Evolutionary conservation across 139 green algal species (phyloP).

Genomic region (Chlamydomonas urium): DNA sequence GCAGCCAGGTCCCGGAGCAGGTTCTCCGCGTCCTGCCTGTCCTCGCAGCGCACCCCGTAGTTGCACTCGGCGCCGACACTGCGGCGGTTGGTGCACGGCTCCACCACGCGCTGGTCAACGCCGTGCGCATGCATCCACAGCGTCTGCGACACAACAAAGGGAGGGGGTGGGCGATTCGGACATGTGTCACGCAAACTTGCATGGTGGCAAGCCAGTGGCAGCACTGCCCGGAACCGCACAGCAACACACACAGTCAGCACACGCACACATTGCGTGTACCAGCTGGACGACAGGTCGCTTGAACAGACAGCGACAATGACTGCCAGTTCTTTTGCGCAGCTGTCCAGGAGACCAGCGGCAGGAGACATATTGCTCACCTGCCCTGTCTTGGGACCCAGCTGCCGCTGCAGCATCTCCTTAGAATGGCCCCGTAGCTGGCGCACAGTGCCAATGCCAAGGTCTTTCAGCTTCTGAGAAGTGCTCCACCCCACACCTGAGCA

Average conservation of each 20-base stretch:
- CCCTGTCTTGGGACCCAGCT: slow-evolving; percentile 78
- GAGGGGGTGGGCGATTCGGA: too few species aligned
- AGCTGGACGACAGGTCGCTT: too few species aligned
- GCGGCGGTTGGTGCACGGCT: slow-evolving; percentile 26
- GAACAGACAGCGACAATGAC: too few species aligned
- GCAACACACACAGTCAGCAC: too few species aligned
- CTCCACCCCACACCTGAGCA: slow-evolving; percentile 56
- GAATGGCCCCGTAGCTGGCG: slow-evolving; percentile 34
- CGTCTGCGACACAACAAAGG: too few species aligned
- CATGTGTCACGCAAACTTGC: too few species aligned
- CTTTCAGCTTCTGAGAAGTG: slow-evolving; percentile 53
- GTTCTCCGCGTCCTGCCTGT: slow-evolving; percentile 5
- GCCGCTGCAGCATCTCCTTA: slow-evolving; percentile 47
- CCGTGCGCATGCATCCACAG: slow-evolving; percentile 50
- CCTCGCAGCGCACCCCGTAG: slow-evolving; percentile 83
- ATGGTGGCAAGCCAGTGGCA: too few species aligned
- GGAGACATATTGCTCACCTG: too few species aligned
- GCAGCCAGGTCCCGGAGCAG: slow-evolving; percentile 51
- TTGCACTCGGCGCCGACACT: slow-evolving; percentile 90
- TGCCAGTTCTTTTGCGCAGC: too few species aligned
- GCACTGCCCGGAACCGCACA: too few species aligned
- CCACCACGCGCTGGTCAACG: slow-evolving; percentile 18
- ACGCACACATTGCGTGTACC: too few species aligned
- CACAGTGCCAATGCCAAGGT: slow-evolving; percentile 56
- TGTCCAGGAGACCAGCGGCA: too few species aligned